These are phyloP conservation scores for Avena eriantha DNA, from an alignment of 176 grass and related monocot species.

Conservation along the genomic window DNA sequence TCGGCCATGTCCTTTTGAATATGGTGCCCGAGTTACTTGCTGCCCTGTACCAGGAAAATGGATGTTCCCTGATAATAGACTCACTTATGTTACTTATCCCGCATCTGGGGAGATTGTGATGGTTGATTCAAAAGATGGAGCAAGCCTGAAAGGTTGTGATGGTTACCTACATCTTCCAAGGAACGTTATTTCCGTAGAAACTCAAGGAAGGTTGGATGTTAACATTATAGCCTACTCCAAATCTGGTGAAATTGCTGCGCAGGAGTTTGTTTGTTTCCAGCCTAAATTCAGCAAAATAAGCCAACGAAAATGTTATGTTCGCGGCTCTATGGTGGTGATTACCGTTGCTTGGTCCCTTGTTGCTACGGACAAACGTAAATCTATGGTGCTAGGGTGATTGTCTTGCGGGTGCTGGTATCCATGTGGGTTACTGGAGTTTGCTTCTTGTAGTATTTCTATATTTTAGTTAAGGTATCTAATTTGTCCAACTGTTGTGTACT, in stretches of 20 bases:
- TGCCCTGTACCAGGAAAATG: not conserved
- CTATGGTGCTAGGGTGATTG: not conserved
- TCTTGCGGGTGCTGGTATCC: not conserved
- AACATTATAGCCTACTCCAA: not conserved
- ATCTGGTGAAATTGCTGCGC: not conserved
- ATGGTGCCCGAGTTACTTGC: slow-evolving; percentile 10
- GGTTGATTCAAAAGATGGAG: not conserved
- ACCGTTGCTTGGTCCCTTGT: not conserved
- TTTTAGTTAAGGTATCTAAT: not conserved
- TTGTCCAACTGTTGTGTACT: not conserved
- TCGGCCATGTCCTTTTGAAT: not conserved
- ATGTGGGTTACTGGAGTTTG: not conserved
- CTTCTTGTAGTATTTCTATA: not conserved
- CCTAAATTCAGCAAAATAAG: not conserved
- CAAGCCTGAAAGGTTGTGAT: not conserved
- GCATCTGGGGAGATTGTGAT: not conserved
- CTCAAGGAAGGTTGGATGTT: not conserved
- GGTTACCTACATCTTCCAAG: slow-evolving; percentile 6
- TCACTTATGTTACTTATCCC: not conserved
- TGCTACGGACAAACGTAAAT: not conserved
- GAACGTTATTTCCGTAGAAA: not conserved
- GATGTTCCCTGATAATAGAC: not conserved
- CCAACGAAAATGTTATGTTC: not conserved
- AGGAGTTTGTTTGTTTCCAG: not conserved
- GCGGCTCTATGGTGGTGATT: not conserved